These are phyloP conservation scores for Fusarium acutatum DNA, from an alignment of 2,329 filamentous ascomycete genomes.

Conservation along the genomic window DNA sequence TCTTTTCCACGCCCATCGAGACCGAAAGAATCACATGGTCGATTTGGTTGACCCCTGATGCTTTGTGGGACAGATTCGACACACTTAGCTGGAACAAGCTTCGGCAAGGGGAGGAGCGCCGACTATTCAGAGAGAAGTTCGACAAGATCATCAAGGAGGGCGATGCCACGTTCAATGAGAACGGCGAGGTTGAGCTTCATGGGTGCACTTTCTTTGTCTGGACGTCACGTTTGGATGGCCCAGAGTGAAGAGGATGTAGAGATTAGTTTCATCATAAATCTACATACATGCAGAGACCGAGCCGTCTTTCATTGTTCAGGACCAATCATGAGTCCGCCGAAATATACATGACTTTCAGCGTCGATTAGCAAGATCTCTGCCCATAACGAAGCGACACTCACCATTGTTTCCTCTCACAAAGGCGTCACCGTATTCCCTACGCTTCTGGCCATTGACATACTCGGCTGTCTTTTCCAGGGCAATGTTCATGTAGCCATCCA, in stretches of 20 bases:
- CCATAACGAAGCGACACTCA: slow-evolving; percentile 49
- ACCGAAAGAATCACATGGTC: slow-evolving; percentile 51
- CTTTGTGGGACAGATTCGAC: slow-evolving; percentile 69
- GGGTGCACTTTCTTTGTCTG: slow-evolving; percentile 71
- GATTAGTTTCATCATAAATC: background rate
- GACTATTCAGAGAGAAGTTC: slow-evolving; percentile 58
- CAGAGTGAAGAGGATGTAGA: background rate
- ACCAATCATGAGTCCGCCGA: slow-evolving; percentile 64
- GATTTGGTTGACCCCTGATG: slow-evolving; percentile 66
- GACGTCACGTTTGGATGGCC: slow-evolving; percentile 56
- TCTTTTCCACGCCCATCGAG: slow-evolving; percentile 70
- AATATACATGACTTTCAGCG: slow-evolving; percentile 71
- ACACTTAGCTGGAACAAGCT: slow-evolving; percentile 75
- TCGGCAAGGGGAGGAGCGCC: slow-evolving; percentile 60
- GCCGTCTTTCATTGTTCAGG: slow-evolving; percentile 31
- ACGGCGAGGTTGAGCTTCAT: slow-evolving; percentile 70
- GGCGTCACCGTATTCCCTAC: slow-evolving; percentile 88
- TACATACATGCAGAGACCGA: slow-evolving; percentile 12
- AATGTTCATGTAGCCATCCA: slow-evolving; percentile 99
- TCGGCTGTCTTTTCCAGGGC: slow-evolving; percentile 95
- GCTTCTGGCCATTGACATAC: slow-evolving; percentile 84
- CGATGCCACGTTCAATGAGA: slow-evolving; percentile 66
- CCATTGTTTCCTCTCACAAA: slow-evolving; percentile 98
- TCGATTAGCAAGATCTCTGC: slow-evolving; percentile 14
- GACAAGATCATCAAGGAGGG: slow-evolving; percentile 61